phyloP scores from a whole-genome alignment of 2,329 filamentous ascomycete species.

The Fusarium albidum region DNA sequence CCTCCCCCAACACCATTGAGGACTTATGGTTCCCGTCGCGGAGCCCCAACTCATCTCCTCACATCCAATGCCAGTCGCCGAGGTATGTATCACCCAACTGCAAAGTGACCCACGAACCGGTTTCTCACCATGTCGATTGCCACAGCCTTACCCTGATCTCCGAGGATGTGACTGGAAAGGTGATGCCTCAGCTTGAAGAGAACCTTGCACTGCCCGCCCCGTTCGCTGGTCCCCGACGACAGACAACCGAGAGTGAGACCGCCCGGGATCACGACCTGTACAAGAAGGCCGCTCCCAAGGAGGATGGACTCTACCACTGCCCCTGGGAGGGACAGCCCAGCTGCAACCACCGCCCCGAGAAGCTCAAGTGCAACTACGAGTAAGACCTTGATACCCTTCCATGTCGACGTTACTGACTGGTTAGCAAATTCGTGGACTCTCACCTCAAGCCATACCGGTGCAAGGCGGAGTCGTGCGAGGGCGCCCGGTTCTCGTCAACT shows the following conservation, averaged over 20 bases:
- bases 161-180: conserved; percentile 39
- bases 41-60: conserved; percentile 57
- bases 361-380: conserved; percentile 99
- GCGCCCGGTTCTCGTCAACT: conserved; percentile 91
- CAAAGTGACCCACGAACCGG: conserved; percentile 7
- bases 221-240: conserved; percentile 54
- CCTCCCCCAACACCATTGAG: conserved; percentile 58
- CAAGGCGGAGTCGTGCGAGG: conserved; percentile 84
- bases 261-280: conserved; percentile 75
- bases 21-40: conserved; percentile 54
- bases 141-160: conserved; percentile 43
- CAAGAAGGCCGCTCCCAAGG: conserved; percentile 67
- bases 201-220: conserved; percentile 44
- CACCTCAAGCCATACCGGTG: conserved; percentile 97
- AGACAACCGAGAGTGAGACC: conserved; percentile 62
- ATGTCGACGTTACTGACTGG: conserved; percentile 34
- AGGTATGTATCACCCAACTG: conserved; percentile 54
- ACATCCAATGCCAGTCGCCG: conserved; percentile 59
- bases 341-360: conserved; percentile 92
- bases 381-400: conserved; percentile 57
- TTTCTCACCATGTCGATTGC: conserved; percentile 35
- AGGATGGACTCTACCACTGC: conserved; percentile 92
- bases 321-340: conserved; percentile 76
- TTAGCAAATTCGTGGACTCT: conserved; percentile 95
- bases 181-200: conserved; percentile 42